Conservation (phyloP, 1,284 basidiomycete genomes). For the Ganoderma lingzhi region DNA sequence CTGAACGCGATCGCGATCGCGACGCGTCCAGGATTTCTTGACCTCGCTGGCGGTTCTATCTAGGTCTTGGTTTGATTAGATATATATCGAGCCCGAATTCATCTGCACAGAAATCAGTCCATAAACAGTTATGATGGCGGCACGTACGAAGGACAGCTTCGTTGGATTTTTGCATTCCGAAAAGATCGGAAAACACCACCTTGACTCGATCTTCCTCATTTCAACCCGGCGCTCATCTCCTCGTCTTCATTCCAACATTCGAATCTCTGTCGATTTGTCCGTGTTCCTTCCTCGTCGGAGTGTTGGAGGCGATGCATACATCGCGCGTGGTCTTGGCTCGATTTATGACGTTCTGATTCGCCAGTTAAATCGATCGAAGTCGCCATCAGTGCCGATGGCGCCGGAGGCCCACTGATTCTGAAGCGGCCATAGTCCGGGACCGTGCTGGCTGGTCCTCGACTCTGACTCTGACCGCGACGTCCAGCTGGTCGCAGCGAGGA, state of each 20-base stretch:
- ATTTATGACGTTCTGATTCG: not conserved
- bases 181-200: not conserved
- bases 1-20: not conserved
- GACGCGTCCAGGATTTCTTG: not conserved
- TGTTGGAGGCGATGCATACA: not conserved
- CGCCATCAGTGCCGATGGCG: constrained; percentile 9
- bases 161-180: not conserved
- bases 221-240: too few species aligned
- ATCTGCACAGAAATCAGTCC: too few species aligned
- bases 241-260: not conserved
- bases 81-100: too few species aligned
- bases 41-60: too few species aligned
- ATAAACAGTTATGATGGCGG: too few species aligned
- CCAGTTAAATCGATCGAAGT: not conserved
- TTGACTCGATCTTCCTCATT: not conserved
- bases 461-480: constrained; percentile 3
- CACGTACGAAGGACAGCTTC: not conserved
- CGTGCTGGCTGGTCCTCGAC: not conserved
- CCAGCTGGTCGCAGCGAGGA: not conserved
- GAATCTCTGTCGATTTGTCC: not conserved
- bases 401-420: not conserved
- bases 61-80: too few species aligned
- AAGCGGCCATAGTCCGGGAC: not conserved
- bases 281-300: not conserved
- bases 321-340: not conserved